Evolutionary conservation across 495 filamentous ascomycete species (phyloP), one percentile per base, ranked within the genome.

Genomic region (Jackrogersella multiformis): DNA sequence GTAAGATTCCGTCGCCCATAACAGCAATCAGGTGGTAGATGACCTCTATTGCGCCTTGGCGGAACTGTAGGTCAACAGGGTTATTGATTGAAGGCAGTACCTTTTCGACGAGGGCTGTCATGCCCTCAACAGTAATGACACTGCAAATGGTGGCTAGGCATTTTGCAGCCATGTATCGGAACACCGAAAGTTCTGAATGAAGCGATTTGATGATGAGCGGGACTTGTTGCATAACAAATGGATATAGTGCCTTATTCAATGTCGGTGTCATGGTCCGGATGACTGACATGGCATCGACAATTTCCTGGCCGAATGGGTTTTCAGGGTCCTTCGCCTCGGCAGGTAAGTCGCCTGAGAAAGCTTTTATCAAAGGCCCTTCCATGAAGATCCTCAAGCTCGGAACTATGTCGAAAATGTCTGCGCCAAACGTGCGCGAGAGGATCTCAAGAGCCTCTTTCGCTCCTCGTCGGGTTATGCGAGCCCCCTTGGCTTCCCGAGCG

Each of bases 131-230:
- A 2, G 90, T 92, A 59, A 98, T 93, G 59, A 97, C 91, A 72
- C 94, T 97, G 84, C 96, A 98, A 21, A 97, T 89, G 7, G 94
- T 98, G 7, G 96, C 95, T 74, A 99, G 88, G 74, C 96, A 98
- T 76, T 99, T 99, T 8, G 95, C 96, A 30, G 95, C 95, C 71
- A 94, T 93, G 76, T 99, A 99, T 42, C 95, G 87, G 76, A 98
- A 91, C 0, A 99, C 90, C 9, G 94, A 94, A 7, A 97, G 83
- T 63, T 89, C 84, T 8, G 91, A 96, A 67, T 92, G 92, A 12
- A 99, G 82, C 2, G 90, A 93, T 74, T 89, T 93, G 73, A 90
- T 89, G 51, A 98, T 86, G 44, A 92, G 82, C n/a, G 95, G 94
- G 75, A 97, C 86, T 56, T 97, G 84, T 24, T 84, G 82, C 72